Conservation (phyloP, 345 rosid genomes). For the Pseudoturritis turrita region DNA sequence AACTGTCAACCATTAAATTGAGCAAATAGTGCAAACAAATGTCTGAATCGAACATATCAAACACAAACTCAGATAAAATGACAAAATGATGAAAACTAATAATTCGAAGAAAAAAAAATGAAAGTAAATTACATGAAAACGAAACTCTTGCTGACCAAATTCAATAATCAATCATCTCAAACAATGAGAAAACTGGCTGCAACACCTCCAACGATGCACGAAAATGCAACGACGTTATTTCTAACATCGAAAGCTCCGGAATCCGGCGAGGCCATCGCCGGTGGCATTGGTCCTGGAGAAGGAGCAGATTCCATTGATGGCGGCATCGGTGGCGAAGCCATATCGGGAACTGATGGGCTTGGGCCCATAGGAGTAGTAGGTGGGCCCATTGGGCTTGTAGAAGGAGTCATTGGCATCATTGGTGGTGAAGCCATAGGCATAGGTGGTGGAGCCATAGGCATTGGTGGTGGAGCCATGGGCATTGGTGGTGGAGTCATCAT, state of each 20-base stretch:
- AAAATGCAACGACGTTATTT: conserved; percentile 16
- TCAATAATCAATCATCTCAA: conserved; percentile 18
- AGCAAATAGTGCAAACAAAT: conserved; percentile 18
- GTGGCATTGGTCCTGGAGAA: conserved; percentile 27
- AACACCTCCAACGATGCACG: conserved; percentile 16
- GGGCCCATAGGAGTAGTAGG: not conserved
- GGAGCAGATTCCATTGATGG: conserved; percentile 14
- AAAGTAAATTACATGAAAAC: conserved; percentile 4
- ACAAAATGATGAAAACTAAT: conserved; percentile 19
- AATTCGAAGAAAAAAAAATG: not conserved
- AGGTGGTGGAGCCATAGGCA: conserved; percentile 27
- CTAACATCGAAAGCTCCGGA: conserved; percentile 22
- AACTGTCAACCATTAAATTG: conserved; percentile 16
- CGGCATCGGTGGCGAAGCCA: conserved; percentile 28
- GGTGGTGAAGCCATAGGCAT: conserved; percentile 24
- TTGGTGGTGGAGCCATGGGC: conserved; percentile 24
- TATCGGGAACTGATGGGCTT: not conserved
- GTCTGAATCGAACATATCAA: conserved; percentile 28
- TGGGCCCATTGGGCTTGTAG: conserved; percentile 20
- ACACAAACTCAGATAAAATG: conserved; percentile 12
- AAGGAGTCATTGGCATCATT: conserved; percentile 21
- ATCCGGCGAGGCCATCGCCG: conserved; percentile 15
- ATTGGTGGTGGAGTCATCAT: conserved; percentile 30
- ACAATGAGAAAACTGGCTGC: conserved; percentile 19
- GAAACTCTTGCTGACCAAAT: not conserved